Evolutionary conservation across 2,329 filamentous ascomycete species (phyloP), one percentile per base, ranked within the genome.

Genomic region (Colletotrichum shisoi): DNA sequence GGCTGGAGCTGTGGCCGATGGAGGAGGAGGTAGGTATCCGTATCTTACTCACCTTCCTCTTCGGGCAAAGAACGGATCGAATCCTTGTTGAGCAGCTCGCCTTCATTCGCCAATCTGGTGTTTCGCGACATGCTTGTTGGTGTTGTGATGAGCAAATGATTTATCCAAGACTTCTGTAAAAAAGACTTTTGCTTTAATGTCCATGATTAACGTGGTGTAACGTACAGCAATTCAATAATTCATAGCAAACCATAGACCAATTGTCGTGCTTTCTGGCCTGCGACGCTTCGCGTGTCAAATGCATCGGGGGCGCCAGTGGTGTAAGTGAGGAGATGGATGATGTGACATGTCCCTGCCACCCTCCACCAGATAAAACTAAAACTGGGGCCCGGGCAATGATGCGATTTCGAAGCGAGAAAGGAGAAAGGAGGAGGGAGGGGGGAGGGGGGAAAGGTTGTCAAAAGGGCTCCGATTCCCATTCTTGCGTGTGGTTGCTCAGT

Each of bases 321-420:
- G 60, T 57, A 49, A 64, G 64, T 63, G 61, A 64, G 61, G 61
- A 56, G 54, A 19, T 67, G 64, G 24, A 64, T 67, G 61, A 67
- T 67, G 64, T 67, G n/a, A n/a, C 64, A 67, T 53, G 19, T n/a
- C 31, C 60, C 53, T 37, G 34, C 39, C 48, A 48, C 59, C 27
- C 37, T 56, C 59, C 39, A 56, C 45, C 24, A 37, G 27, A 46
- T 24, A 24, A 53, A 60, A 42, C 31, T 52, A n/a, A 44, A 37
- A 52, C 34, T 27, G 51, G 57, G 63, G 56, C 39, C 39, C 7
- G 31, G 37, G 8, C 19, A 8, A 59, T 59, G 64, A 63, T 58
- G 60, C 60, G 60, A 67, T 67, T 42, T 54, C 39, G 19, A 44
- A 49, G 40, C 53, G 44, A n/a, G n/a, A n/a, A n/a, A n/a, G n/a